phyloP scores from a whole-genome alignment of 1,139 yeast species.

The Chernovozyma sophiae-reginae region DNA sequence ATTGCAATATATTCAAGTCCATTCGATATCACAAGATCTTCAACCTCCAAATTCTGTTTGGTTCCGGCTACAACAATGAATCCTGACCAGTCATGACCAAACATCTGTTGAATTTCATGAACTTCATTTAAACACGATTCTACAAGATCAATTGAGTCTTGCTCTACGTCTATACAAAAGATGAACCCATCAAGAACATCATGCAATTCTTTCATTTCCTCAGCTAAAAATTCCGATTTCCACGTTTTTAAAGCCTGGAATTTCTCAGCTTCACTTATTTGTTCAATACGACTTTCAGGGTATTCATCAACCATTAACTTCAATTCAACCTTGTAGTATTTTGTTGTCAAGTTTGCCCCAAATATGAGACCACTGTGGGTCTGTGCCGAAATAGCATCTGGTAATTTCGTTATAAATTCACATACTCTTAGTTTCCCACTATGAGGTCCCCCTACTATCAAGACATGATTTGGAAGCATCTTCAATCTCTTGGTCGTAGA shows the following conservation, averaged over 20 bases:
- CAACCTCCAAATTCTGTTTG: constrained; percentile 18
- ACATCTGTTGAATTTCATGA: not conserved
- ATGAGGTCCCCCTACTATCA: constrained; percentile 36
- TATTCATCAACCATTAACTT: constrained; percentile 39
- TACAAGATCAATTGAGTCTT: constrained; percentile 13
- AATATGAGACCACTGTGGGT: constrained; percentile 39
- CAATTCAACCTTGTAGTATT: constrained; percentile 28
- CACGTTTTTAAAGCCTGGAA: constrained; percentile 21
- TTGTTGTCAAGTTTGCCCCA: constrained; percentile 24
- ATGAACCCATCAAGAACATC: constrained; percentile 37
- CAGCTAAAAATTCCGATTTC: constrained; percentile 26
- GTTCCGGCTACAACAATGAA: constrained; percentile 27
- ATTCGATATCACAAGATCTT: constrained; percentile 24
- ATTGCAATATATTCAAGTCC: constrained; percentile 32
- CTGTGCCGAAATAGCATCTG: constrained; percentile 9
- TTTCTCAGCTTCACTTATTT: constrained; percentile 6
- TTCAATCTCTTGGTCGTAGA: no score
- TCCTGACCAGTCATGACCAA: constrained; percentile 14
- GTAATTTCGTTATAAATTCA: constrained; percentile 14
- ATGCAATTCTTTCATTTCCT: constrained; percentile 33
- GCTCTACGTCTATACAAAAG: constrained; percentile 24
- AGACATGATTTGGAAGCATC: constrained; percentile 19
- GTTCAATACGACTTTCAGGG: constrained; percentile 16
- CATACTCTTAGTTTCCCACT: constrained; percentile 34
- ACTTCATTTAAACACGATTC: constrained; percentile 14